phyloP scores from a whole-genome alignment of 1,284 basidiomycete species.

The Leccinum pallidistipes region DNA sequence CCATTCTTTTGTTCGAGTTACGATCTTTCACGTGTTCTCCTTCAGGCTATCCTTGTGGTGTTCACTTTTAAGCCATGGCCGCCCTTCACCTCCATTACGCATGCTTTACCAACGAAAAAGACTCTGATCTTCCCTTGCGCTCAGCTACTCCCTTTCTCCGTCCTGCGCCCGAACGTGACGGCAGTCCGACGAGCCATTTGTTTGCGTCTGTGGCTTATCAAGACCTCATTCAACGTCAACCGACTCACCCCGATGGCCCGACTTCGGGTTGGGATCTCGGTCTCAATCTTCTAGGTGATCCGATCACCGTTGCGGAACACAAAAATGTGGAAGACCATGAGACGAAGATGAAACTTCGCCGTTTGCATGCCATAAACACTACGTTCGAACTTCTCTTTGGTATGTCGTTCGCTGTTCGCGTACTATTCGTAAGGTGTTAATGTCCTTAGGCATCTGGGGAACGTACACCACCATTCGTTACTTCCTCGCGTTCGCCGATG shows the following conservation, averaged over 20 bases:
- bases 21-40: conserved; percentile 11
- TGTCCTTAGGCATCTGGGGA: conserved; percentile 52
- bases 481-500: conserved; percentile 51
- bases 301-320: conserved; percentile 40
- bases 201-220: conserved; percentile 43
- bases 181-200: conserved; percentile 47
- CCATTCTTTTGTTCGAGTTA: conserved; percentile 13
- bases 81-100: conserved; percentile 58
- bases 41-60: conserved; percentile 14
- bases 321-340: conserved; percentile 38
- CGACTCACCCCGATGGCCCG: conserved; percentile 40
- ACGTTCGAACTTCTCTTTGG: conserved; percentile 50
- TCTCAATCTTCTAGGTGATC: conserved; percentile 45
- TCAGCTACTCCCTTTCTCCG: conserved; percentile 52
- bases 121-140: conserved; percentile 40
- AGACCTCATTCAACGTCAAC: conserved; percentile 49
- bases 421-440: background rate
- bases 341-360: conserved; percentile 42
- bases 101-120: conserved; percentile 44
- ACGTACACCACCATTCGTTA: conserved; percentile 63
- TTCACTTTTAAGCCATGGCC: conserved; percentile 41
- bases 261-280: conserved; percentile 37
- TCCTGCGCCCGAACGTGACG: conserved; percentile 47
- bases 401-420: conserved; percentile 30
- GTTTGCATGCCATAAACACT: conserved; percentile 40